Evolutionary conservation across 179 eudicot genomes (phyloP).

Genomic region (Beta corolliflora): DNA sequence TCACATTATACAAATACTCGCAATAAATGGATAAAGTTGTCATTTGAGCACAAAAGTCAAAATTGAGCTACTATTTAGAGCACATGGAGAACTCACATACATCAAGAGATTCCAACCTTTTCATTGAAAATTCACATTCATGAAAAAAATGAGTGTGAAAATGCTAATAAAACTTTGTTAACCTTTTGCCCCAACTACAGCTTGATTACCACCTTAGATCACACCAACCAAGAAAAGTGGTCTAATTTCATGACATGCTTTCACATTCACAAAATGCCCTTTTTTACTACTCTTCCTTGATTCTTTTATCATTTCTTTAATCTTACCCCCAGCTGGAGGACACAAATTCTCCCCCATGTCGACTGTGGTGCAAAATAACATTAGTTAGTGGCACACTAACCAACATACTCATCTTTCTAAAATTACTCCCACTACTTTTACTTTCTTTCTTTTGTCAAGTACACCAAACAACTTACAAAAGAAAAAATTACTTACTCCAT

Average conservation of each 20-base stretch:
- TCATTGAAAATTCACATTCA: no score
- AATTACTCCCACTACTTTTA: conserved; percentile 13
- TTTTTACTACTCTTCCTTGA: not conserved
- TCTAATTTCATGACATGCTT: not conserved
- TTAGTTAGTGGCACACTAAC: conserved; percentile 3
- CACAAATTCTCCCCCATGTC: conserved; percentile 26
- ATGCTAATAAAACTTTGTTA: not conserved
- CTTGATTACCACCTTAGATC: not conserved
- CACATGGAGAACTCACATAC: no score
- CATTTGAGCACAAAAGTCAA: no score
- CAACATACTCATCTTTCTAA: not conserved
- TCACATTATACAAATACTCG: no score
- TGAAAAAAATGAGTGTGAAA: not conserved
- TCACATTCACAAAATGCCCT: conserved; percentile 14
- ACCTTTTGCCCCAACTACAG: not conserved
- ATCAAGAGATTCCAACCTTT: no score
- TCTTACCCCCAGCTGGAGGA: conserved; percentile 24
- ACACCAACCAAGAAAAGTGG: conserved; percentile 18
- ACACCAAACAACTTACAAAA: not conserved
- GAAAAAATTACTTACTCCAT: no score
- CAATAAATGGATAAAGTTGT: no score
- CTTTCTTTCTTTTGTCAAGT: not conserved
- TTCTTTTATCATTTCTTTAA: not conserved
- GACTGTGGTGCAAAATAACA: not conserved
- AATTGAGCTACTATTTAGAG: no score